Base-by-base conservation (phyloP, 2,329 filamentous ascomycete species). In the Aspergillus sp. region DNA sequence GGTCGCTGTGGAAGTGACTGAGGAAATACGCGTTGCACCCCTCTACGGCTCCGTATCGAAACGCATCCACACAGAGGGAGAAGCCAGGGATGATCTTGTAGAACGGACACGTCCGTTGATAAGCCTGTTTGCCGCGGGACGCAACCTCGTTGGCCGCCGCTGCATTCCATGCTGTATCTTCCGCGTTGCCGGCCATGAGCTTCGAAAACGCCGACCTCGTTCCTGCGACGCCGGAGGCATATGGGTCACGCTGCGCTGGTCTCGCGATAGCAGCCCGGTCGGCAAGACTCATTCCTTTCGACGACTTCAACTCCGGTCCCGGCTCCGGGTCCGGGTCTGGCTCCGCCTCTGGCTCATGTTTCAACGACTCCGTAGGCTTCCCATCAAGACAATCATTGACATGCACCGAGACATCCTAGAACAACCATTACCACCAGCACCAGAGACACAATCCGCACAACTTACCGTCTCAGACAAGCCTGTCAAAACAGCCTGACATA, bases 21-120 rank as follows among this genome's bases (percentile, higher is more conserved):
- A 99, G 83, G 67, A 99, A 99, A 73, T 99, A 99, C 1, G 94
- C 95, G 57, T 90, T 89, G 74, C 93, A 96, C 0, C 92, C 93
- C 71, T 96, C 85, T 0, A 99, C 91, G 3, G 93, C 92, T 2
- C 95, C 95, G 71, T 98, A 99, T 19, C 94, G 88, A 71, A 99
- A 96, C 0, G 95, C 95, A 75, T 99, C 95, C 0, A 99, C 95
- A 60, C 92, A 96, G 56, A 98, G 96, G 64, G 85, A 91, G 70
- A 97, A 90, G 0, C 92, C 92, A 0, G 94, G 93, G 78, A 99
- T 88, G 64, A 98, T 97, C 76, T 99, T 99, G 81, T 99, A 99
- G 70, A 99, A 99, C 0, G 95, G 95, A 71, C 95, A 99, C 0
- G 92, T 97, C 52, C 95, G 86, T 70, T 94, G 86, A 70, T 94